Conservation (phyloP, 2,329 filamentous ascomycete genomes). For the Aspergillus sp. region DNA sequence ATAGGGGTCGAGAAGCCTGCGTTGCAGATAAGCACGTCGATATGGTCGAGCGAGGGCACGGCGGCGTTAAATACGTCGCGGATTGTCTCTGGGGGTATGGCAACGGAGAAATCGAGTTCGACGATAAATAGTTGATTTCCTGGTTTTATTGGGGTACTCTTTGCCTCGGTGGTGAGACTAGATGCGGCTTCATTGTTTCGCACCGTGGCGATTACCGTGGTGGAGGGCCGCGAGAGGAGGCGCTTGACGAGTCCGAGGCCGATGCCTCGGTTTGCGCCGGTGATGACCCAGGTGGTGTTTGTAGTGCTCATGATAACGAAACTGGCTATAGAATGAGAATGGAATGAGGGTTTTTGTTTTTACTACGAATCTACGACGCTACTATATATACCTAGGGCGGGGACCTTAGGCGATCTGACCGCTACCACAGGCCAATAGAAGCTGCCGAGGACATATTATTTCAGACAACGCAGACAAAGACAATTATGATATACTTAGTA, state of each 20-base stretch:
- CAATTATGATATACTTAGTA: too few relatives aligned
- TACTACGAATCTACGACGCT: too few relatives aligned
- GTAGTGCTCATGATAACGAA: too few relatives aligned
- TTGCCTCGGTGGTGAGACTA: slow-evolving; percentile 8
- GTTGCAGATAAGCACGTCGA: slow-evolving; percentile 27
- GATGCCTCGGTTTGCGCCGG: slow-evolving; percentile 30
- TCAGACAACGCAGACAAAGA: too few relatives aligned
- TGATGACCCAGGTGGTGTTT: slow-evolving; percentile 16
- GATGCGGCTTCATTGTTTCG: slow-evolving; percentile 14
- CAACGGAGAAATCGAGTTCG: slow-evolving; percentile 18
- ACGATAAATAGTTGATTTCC: slow-evolving; percentile 19
- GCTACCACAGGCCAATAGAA: too few relatives aligned
- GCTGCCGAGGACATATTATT: too few relatives aligned
- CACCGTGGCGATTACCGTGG: slow-evolving; percentile 24
- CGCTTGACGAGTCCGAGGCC: slow-evolving; percentile 24
- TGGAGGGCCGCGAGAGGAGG: slow-evolving; percentile 22
- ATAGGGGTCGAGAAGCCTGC: slow-evolving; percentile 57
- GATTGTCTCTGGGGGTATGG: slow-evolving; percentile 9
- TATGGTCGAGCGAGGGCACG: slow-evolving; percentile 26
- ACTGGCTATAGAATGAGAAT: too few relatives aligned
- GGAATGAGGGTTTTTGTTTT: too few relatives aligned
- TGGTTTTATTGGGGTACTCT: neutral
- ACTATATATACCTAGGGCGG: too few relatives aligned
- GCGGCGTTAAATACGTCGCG: slow-evolving; percentile 12
- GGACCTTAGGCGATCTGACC: too few relatives aligned